Percentiles rank a stretch among this genome's conserved stretches.
Evolutionary conservation across 2,329 filamentous ascomycete genomes (phyloP).

Genomic region (Diaporthe amygdali): DNA sequence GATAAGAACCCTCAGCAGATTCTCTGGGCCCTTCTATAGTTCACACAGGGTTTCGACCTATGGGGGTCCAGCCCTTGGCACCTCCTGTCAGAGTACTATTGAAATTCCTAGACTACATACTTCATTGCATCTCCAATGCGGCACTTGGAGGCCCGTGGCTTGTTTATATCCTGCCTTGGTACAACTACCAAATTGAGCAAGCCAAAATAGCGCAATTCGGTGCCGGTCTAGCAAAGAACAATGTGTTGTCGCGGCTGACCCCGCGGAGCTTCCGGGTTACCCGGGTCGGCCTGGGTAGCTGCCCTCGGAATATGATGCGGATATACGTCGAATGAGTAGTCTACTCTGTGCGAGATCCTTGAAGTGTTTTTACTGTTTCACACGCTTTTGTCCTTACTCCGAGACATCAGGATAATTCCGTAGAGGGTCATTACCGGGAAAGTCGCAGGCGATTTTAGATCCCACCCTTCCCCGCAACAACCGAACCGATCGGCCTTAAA

Average conservation of each 20-base stretch:
- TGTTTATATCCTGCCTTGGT: no score
- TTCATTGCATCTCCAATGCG: neutral
- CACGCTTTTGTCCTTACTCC: neutral
- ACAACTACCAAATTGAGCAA: neutral
- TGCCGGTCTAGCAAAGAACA: neutral
- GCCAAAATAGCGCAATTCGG: neutral
- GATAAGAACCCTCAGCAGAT: neutral
- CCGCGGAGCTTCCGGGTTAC: neutral
- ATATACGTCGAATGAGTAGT: neutral
- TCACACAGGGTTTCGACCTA: no score
- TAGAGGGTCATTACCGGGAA: neutral
- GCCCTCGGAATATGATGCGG: neutral
- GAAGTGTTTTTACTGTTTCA: neutral
- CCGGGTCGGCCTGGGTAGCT: neutral
- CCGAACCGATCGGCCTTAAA: neutral
- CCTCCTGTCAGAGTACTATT: neutral
- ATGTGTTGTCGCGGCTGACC: neutral
- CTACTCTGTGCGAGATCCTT: neutral
- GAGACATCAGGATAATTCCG: neutral
- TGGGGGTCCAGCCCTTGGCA: no score
- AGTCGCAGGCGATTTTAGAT: neutral
- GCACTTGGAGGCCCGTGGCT: neutral
- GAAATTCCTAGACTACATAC: neutral
- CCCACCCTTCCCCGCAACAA: conserved; percentile 4
- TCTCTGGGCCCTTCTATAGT: no score